Conservation (phyloP, 1,284 basidiomycete species). For the Thecaphora thlaspeos region DNA sequence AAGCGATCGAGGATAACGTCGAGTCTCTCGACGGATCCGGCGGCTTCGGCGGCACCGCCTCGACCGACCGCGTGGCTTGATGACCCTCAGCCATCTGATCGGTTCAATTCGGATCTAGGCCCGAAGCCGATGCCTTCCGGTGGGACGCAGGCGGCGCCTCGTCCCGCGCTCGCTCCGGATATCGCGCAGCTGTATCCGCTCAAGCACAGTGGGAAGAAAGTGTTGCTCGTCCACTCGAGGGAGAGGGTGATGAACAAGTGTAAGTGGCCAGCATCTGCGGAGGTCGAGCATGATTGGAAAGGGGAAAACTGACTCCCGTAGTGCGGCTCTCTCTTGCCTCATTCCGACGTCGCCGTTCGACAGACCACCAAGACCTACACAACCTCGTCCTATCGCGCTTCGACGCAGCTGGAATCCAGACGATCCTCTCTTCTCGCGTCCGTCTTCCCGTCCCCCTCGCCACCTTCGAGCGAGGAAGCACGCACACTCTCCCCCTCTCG, state of each 20-base stretch:
- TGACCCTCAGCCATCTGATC: no score
- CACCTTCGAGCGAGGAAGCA: conserved; percentile 8
- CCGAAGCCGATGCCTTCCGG: no score
- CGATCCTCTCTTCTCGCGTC: conserved; percentile 13
- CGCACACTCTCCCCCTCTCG: conserved; percentile 15
- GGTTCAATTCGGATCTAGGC: no score
- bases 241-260: conserved; percentile 30
- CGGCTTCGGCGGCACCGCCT: no score
- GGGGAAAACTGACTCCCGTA: no score
- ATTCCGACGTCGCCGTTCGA: background rate
- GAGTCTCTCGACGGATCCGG: no score
- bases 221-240: conserved; percentile 37
- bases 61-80: no score
- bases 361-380: conserved; percentile 20
- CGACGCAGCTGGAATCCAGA: conserved; percentile 4
- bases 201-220: conserved; percentile 6
- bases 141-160: conserved; percentile 38
- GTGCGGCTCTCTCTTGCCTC: no score
- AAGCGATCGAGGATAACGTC: no score
- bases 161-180: conserved; percentile 50
- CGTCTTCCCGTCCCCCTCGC: conserved; percentile 7
- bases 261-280: background rate
- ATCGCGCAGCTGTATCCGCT: conserved; percentile 40
- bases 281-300: no score
- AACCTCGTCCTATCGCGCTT: conserved; percentile 12